Base-by-base conservation (phyloP, 352 stramenopile genomes). In the Globisporangium middletonii region DNA sequence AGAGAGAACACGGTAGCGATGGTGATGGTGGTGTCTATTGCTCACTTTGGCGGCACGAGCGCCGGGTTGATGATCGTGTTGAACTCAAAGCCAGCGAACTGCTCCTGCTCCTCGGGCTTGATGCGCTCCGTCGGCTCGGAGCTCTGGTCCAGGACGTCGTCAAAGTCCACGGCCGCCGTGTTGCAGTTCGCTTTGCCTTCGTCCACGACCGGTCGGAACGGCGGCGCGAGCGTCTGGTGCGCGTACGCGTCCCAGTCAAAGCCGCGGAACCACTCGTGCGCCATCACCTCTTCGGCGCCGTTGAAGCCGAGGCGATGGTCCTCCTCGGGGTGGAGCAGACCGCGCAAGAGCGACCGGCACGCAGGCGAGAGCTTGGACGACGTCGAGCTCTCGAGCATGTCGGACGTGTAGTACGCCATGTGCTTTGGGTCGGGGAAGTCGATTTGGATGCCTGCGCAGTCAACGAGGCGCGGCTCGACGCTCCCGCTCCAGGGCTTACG, bases 101-200 rank as follows among this genome's bases (percentile, higher is more conserved):
- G 64, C 38, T 71, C 54, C 28, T 88, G 73, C n/a, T 89, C 68
- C 43, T 85, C 67, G 4, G 51, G 23, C 16, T 57, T 74, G 2
- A 89, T 66, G 35, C 58, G 68, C 16, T 65, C 60, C 0, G 50
- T 55, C 18, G 64, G 60, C 4, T 55, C 42, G 0, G 65, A 71
- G 53, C 73, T 85, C 16, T 75, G 63, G 50, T 68, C 71, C 33
- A 88, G 64, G 19, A 88, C 74, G 48, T 89, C 77, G 48, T 89
- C 77, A 28, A 88, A 86, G 43, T 89, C 79, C 23, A 81, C 67
- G 0, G 60, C 72, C 0, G 79, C 75, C 11, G 79, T 86, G 65
- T 89, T 59, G 57, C 75, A 86, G 33, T 88, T 89, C 16, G 69
- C 71, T 53, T 88, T 77, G 49, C 70, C 74, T 47, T 83, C 69